phyloP scores from a whole-genome alignment of 345 rosid genomes.

The Cardamine resedifolia region DNA sequence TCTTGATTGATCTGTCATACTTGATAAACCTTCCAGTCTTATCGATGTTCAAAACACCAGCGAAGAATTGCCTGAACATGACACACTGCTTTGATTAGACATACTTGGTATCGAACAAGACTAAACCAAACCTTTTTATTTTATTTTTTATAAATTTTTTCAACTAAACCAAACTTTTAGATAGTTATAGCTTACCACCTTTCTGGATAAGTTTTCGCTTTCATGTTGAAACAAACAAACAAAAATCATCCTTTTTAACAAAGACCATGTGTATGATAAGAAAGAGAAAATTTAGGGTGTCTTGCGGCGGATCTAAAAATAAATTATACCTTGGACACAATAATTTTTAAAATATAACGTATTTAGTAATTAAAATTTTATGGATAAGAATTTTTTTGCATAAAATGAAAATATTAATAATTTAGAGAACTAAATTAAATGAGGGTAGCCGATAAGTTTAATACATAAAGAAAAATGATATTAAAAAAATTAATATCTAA shows the following conservation, averaged over 20 bases:
- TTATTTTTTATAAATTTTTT: too few species aligned
- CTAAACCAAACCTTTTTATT: too few species aligned
- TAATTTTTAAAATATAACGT: neutral
- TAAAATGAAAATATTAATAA: too few species aligned
- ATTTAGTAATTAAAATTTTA: too few species aligned
- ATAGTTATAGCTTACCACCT: neutral
- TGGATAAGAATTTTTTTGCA: too few species aligned
- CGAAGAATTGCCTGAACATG: conserved; percentile 56
- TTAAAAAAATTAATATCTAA: too few species aligned
- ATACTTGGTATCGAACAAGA: neutral
- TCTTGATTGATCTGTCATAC: conserved; percentile 54
- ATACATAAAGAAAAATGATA: too few species aligned
- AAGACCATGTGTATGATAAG: neutral
- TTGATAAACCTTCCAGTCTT: conserved; percentile 66
- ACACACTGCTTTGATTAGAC: neutral
- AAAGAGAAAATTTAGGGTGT: neutral
- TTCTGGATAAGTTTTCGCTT: neutral
- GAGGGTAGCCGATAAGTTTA: too few species aligned
- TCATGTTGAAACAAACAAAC: neutral
- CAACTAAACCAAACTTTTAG: neutral
- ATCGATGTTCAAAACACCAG: conserved; percentile 48
- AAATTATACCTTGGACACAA: neutral
- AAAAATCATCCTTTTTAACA: neutral
- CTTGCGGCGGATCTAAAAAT: neutral
- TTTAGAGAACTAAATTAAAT: neutral